Base-by-base conservation (phyloP, 2,329 filamentous ascomycete genomes). In the Plectosphaerella sp. region DNA sequence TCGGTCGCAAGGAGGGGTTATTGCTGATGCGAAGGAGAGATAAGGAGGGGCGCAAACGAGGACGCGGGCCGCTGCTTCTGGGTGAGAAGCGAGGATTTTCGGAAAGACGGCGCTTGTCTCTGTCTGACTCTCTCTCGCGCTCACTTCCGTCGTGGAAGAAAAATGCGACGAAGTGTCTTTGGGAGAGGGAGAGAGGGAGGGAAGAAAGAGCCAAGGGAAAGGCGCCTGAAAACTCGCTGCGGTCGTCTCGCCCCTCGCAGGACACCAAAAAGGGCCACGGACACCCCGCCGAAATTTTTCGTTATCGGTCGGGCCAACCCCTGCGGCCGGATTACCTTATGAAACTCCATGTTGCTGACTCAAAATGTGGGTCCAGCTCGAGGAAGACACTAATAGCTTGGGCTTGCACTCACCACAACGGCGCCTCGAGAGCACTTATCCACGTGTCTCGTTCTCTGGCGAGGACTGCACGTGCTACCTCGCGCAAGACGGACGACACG, bases 221-320 rank as follows among this genome's bases (percentile, higher is more conserved):
- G 33, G 16, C 46, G 46, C 20, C 25, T n/a, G 35, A 35, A 37
- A 37, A 14, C 20, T 9, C 7, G 24, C 7, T n/a, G 39, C 39
- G 39, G 10, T 14, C 12, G 36, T 42, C 25, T 12, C 28, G 41
- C 41, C 41, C 41, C 41, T 43, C 16, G 25, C 24, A 15, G 24
- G 8, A 10, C n/a, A 12, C n/a, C 14, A 35, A 25, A 9, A 33
- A 36, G 25, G 25, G 45, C 25, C 25, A 28, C 25, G 25, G 15
- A 49, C 48, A n/a, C n/a, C 48, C 48, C 48, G 48, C 48, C 48
- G 57, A 58, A 57, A 52, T 54, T 54, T 54, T 58, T 54, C 53
- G 16, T 46, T n/a, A 56, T 57, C 49, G 3, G 14, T 25, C 18
- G 5, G 25, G 25, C 25, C 25, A 28, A 28, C 25, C 25, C 25